phyloP scores from a whole-genome alignment of 345 rosid genomes.

The Durio zibethinus region DNA sequence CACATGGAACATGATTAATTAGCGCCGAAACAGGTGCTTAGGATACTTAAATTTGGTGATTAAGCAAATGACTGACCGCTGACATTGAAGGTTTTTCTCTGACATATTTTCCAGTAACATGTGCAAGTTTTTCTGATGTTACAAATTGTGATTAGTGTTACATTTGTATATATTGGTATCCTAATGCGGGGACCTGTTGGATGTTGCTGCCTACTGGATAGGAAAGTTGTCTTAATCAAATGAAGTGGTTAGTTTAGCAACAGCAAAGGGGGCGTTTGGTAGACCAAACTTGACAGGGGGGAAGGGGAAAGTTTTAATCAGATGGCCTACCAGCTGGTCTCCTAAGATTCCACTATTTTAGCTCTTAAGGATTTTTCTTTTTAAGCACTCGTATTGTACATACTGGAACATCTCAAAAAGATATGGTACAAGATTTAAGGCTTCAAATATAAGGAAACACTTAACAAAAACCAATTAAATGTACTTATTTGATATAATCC shows the following conservation, averaged over 20 bases:
- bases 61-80: neutral
- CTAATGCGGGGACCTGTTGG: neutral
- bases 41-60: neutral
- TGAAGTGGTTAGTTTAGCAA: neutral
- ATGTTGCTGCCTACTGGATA: neutral
- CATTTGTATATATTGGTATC: neutral
- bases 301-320: neutral
- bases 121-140: neutral
- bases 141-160: neutral
- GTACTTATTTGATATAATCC: neutral
- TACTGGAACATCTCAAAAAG: neutral
- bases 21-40: neutral
- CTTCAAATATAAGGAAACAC: neutral
- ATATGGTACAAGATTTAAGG: neutral
- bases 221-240: neutral
- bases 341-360: neutral
- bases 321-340: constrained; percentile 1
- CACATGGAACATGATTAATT: neutral
- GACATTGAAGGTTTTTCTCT: neutral
- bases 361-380: neutral
- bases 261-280: neutral
- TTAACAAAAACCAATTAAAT: neutral
- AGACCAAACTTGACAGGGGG: neutral
- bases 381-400: neutral
- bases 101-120: neutral